Evolutionary conservation across 192 early-diverging fungal species (phyloP), one percentile per base, ranked within the genome.

Genomic region (Gamsiella multidivaricata): DNA sequence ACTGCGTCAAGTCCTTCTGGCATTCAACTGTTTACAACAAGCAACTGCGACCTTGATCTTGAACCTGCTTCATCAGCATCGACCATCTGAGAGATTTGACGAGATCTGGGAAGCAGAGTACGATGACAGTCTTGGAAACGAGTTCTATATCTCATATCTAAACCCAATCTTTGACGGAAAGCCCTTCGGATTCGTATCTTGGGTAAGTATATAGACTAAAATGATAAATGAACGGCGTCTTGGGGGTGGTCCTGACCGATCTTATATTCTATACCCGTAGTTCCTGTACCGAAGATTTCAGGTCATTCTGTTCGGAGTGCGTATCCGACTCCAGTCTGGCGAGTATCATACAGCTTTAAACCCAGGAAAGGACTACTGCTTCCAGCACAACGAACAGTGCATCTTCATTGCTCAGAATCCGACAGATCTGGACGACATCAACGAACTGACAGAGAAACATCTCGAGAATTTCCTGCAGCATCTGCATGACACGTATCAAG

Each of bases 101-200:
- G 84, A 88, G 37, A 81, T 83, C 2, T 93, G 91, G 91, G 79
- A 88, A 58, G 87, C 90, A 18, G 87, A 91, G 46, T 93, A 91
- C 53, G 89, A 78, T 33, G 91, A 93, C 66, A 90, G 90, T 33
- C 83, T 81, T 18, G 86, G 86, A 43, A 92, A 92, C 54, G 89
- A 93, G 66, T 83, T 91, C 5, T 91, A 90, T 62, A 80, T 79
- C 33, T 79, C 75, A 22, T 70, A 80, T 3, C 66, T 88, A 28
- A 87, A 88, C 63, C 65, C 84, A 0, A 69, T 83, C 34, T 86
- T 93, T 51, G 83, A 84, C n/a, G 90, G 90, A 2, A 66, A 83
- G 25, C 61, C 78, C 29, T 93, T 93, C 65, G 73, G 73, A 28
- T 82, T 86, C 18, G 85, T 86, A 10, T 81, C 90, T 7, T 90